phyloP scores from a whole-genome alignment of 1,284 basidiomycete genomes.

The Rhodotorula sp. region DNA sequence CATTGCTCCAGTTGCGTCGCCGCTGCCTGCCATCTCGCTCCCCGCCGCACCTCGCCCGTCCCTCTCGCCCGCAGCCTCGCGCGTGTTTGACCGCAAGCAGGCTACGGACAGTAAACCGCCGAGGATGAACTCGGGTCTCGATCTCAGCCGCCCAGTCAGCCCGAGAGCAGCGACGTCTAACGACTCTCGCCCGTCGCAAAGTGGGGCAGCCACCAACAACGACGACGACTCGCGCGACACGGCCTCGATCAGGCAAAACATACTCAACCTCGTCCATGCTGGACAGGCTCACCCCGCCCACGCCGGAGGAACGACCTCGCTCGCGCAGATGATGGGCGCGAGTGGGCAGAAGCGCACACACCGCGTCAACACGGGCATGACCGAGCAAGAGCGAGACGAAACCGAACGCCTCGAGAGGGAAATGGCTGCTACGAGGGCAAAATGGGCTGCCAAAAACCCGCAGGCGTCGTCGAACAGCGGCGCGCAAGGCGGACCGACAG shows the following conservation, averaged over 20 bases:
- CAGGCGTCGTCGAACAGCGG: neutral
- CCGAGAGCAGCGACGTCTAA: neutral
- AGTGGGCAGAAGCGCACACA: constrained; percentile 21
- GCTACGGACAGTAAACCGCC: neutral
- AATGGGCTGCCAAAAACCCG: constrained; percentile 24
- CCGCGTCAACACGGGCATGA: constrained; percentile 26
- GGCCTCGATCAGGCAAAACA: constrained; percentile 34
- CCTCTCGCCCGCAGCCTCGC: constrained; percentile 17
- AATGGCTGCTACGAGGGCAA: constrained; percentile 29
- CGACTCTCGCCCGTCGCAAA: neutral
- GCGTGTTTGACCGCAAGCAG: constrained; percentile 12
- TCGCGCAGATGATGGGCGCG: constrained; percentile 40
- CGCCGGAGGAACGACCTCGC: constrained; percentile 3
- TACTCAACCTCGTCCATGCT: constrained; percentile 20
- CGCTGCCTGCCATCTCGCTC: constrained; percentile 4
- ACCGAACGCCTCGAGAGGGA: constrained; percentile 34
- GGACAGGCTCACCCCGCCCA: neutral
- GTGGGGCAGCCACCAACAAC: neutral
- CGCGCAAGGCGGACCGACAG: neutral
- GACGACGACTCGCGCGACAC: constrained; percentile 27
- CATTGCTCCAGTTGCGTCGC: no score
- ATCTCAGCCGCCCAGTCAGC: constrained; percentile 5
- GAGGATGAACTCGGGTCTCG: constrained; percentile 13
- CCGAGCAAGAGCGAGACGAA: constrained; percentile 31
- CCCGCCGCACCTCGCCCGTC: constrained; percentile 19